A percentile compares a stretch with the other conserved stretches of the same genome.
phyloP scores from a whole-genome alignment of 305 asterid genomes.

The Solanum aculeatissimum region DNA sequence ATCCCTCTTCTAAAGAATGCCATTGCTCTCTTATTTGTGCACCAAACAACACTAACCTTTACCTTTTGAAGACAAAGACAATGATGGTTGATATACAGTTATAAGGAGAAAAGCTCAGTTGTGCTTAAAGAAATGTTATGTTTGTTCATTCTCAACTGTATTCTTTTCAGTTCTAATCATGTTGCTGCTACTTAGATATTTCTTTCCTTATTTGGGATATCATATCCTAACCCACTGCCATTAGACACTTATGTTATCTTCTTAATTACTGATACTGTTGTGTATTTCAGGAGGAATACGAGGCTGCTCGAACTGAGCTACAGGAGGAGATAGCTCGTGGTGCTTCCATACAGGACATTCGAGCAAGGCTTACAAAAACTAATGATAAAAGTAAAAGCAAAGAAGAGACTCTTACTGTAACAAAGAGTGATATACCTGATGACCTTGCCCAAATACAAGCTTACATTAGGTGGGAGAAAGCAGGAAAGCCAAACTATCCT shows the following conservation, averaged over 20 bases:
- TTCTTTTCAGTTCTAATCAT: not conserved
- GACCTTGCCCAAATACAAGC: slow-evolving; percentile 80
- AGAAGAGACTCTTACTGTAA: slow-evolving; percentile 30
- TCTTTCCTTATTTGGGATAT: not conserved
- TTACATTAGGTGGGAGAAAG: slow-evolving; percentile 81
- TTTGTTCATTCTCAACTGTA: not conserved
- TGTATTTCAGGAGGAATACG: slow-evolving; percentile 63
- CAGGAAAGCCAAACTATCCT: slow-evolving; percentile 83
- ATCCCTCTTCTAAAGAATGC: not conserved
- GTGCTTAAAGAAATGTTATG: not conserved
- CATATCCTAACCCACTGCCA: not conserved
- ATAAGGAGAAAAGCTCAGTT: not conserved
- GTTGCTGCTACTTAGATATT: not conserved
- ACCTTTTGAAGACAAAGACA: not conserved
- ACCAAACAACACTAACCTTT: not conserved
- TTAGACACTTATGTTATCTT: not conserved
- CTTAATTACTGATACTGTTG: slow-evolving; percentile 6
- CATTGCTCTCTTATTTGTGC: not conserved
- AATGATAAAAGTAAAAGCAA: slow-evolving; percentile 28
- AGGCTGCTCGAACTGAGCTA: slow-evolving; percentile 87
- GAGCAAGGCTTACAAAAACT: slow-evolving; percentile 49
- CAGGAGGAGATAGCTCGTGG: slow-evolving; percentile 79
- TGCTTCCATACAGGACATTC: slow-evolving; percentile 55
- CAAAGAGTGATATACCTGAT: slow-evolving; percentile 51
- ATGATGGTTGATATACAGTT: not conserved